Percentiles rank a stretch among this genome's conserved stretches.
These are phyloP conservation scores for Blastocystis sp. DNA, from an alignment of 352 stramenopile genomes.

Conservation along the genomic window DNA sequence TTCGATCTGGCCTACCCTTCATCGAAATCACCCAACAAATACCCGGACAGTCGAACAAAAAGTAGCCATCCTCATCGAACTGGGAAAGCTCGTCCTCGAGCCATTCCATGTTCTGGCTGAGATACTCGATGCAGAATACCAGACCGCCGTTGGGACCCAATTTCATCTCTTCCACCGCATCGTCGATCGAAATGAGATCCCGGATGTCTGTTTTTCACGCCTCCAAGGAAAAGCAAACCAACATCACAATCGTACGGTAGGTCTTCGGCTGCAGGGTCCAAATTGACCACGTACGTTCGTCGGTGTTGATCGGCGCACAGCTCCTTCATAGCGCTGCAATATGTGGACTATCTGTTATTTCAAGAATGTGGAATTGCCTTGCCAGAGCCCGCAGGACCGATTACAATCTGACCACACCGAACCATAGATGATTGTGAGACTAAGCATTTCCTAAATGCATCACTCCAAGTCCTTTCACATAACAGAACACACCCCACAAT, in stretches of 20 bases:
- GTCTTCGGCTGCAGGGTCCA: constrained; percentile 72
- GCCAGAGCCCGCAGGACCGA: constrained; percentile 83
- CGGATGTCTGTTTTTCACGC: constrained; percentile 76
- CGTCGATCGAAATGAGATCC: constrained; percentile 89
- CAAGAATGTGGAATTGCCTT: constrained; percentile 75
- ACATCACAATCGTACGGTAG: constrained; percentile 70
- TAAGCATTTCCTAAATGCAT: too few relatives aligned
- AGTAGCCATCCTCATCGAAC: constrained; percentile 88
- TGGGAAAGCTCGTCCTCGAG: constrained; percentile 85
- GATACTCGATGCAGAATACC: constrained; percentile 96
- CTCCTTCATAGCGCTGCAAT: constrained; percentile 88
- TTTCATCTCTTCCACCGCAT: constrained; percentile 92
- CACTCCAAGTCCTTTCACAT: too few relatives aligned
- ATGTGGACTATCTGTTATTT: constrained; percentile 78
- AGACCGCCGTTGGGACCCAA: constrained; percentile 95
- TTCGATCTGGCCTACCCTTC: constrained; percentile 80
- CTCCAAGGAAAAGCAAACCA: not conserved
- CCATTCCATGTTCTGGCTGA: constrained; percentile 88
- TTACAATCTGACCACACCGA: constrained; percentile 84
- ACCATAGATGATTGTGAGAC: constrained; percentile 72
- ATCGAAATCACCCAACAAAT: constrained; percentile 69
- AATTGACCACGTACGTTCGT: constrained; percentile 73
- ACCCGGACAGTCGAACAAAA: constrained; percentile 97
- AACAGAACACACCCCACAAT: too few relatives aligned
- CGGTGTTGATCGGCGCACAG: constrained; percentile 80